phyloP scores from a whole-genome alignment of 441 rosid genomes.

The Pelargonium cotyledonis region DNA sequence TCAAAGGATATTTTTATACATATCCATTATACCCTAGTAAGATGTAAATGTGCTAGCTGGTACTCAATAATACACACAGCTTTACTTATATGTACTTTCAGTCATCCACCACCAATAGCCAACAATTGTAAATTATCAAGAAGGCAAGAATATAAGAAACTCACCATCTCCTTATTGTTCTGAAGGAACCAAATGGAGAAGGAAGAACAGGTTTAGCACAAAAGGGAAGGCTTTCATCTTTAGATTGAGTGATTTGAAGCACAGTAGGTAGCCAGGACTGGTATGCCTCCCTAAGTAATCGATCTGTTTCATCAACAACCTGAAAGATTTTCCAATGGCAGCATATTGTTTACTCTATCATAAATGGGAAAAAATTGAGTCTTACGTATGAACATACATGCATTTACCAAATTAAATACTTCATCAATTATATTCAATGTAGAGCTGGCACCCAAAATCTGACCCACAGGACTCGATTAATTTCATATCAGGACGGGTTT shows the following conservation, averaged over 20 bases:
- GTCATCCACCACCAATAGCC: neutral
- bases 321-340: conserved; percentile 31
- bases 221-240: conserved; percentile 35
- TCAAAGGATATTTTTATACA: neutral
- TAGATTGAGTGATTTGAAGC: conserved; percentile 49
- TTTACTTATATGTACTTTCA: neutral
- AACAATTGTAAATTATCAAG: neutral
- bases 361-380: neutral
- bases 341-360: conserved; percentile 14
- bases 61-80: neutral
- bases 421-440: too few relatives aligned
- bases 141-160: conserved; percentile 18
- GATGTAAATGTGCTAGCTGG: neutral
- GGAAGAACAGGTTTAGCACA: conserved; percentile 24
- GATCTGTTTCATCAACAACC: conserved; percentile 96
- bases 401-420: neutral
- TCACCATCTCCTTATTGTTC: conserved; percentile 76
- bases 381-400: neutral
- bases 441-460: too few relatives aligned
- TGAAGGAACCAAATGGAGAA: conserved; percentile 52
- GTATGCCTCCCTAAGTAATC: conserved; percentile 88
- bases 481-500: too few relatives aligned
- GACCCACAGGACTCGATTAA: too few relatives aligned
- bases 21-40: neutral
- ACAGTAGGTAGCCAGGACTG: conserved; percentile 96